These are phyloP conservation scores for Sclerospora graminicola DNA, from an alignment of 352 stramenopile genomes.

Conservation along the genomic window DNA sequence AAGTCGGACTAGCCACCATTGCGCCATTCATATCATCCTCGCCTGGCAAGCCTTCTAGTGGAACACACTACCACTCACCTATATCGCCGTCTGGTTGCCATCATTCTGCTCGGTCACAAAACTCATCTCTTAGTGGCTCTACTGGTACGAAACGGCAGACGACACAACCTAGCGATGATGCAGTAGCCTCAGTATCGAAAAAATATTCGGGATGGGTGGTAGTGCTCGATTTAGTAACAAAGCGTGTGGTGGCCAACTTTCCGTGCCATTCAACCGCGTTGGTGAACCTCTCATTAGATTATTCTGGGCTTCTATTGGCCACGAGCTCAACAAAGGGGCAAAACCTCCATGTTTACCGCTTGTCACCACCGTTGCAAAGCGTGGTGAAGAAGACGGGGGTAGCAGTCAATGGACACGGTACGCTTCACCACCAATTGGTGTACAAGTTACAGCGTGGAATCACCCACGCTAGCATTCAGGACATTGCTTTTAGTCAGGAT, in stretches of 20 bases:
- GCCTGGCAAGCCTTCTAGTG: slow-evolving; percentile 24
- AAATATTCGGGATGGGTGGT: slow-evolving; percentile 46
- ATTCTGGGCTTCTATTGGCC: slow-evolving; percentile 59
- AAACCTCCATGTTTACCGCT: slow-evolving; percentile 76
- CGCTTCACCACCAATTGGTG: slow-evolving; percentile 37
- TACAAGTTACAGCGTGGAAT: slow-evolving; percentile 85
- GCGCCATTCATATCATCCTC: slow-evolving; percentile 66
- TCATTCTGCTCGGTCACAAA: slow-evolving; percentile 7
- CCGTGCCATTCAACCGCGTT: slow-evolving; percentile 63
- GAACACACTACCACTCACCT: slow-evolving; percentile 3
- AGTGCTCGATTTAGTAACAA: slow-evolving; percentile 54
- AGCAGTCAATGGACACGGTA: slow-evolving; percentile 9
- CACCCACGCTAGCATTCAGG: slow-evolving; percentile 74
- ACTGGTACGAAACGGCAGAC: slow-evolving; percentile 2
- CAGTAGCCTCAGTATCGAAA: slow-evolving; percentile 13
- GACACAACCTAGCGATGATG: slow-evolving; percentile 6
- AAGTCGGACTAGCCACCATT: slow-evolving; percentile 55
- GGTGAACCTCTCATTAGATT: slow-evolving; percentile 68
- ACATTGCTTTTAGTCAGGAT: slow-evolving; percentile 76
- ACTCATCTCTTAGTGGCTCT: slow-evolving; percentile 8
- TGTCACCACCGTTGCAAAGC: slow-evolving; percentile 47
- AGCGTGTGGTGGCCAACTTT: slow-evolving; percentile 61
- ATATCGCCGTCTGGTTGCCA: slow-evolving; percentile 9
- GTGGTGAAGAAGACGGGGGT: slow-evolving; percentile 18
- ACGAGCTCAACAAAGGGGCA: slow-evolving; percentile 79